Conservation (phyloP, 495 filamentous ascomycete species). For the Penicillium bovifimosum region DNA sequence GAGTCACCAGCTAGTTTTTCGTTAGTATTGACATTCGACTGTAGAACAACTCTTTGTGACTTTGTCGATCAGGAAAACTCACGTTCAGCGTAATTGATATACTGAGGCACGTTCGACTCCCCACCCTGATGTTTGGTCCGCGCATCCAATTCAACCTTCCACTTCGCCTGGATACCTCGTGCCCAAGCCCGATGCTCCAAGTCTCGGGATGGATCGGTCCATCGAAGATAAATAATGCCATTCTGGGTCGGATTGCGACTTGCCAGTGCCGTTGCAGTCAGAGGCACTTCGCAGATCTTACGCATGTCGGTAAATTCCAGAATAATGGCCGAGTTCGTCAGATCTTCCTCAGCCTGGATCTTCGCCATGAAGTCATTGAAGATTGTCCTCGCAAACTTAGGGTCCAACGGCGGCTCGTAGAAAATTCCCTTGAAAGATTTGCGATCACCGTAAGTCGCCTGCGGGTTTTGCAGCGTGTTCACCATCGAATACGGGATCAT, state of each 20-base stretch:
- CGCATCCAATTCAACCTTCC: conserved; percentile 24
- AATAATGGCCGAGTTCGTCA: conserved; percentile 24
- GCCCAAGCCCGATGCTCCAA: conserved; percentile 29
- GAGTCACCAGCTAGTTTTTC: conserved; percentile 26
- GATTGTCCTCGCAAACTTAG: conserved; percentile 26
- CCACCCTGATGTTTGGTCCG: neutral
- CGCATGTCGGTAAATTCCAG: conserved; percentile 34
- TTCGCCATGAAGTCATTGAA: conserved; percentile 35
- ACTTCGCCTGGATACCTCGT: conserved; percentile 24
- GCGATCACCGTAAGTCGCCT: conserved; percentile 35
- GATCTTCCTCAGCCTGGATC: conserved; percentile 20
- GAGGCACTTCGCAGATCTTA: conserved; percentile 26
- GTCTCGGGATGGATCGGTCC: conserved; percentile 25
- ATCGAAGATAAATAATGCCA: conserved; percentile 33
- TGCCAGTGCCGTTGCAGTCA: conserved; percentile 24
- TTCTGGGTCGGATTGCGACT: conserved; percentile 30
- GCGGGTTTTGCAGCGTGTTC: conserved; percentile 41
- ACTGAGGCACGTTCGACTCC: conserved; percentile 28
- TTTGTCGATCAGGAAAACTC: conserved; percentile 13
- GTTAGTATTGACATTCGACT: conserved; percentile 8
- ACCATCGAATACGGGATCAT: conserved; percentile 40
- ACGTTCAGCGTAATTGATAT: conserved; percentile 43
- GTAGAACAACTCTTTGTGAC: neutral
- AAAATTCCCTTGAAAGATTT: conserved; percentile 47
- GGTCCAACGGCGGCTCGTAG: conserved; percentile 39